Evolutionary conservation across 345 rosid genomes (phyloP), one percentile per base, ranked within the genome.

Genomic region (Xanthoceras sorbifolium): DNA sequence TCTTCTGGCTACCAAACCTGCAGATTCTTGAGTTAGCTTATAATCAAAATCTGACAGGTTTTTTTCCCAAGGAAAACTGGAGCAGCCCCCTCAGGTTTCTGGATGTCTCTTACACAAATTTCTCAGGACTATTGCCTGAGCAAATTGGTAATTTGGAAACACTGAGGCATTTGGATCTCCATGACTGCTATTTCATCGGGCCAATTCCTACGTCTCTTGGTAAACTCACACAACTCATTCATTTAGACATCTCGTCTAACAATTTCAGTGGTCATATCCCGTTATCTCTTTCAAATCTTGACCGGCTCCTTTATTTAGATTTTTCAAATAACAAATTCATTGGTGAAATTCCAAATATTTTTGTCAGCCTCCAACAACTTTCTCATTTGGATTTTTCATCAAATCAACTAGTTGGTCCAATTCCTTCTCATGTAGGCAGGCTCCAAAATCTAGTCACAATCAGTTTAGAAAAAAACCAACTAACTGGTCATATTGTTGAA

Each of bases 241-340:
- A 0, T 11, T 63, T 85, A 20, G 57, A 29, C 38, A 65, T 87
- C 12, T 20, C 23, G 0, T 0, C 3, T 0, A 77, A 77, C 64
- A 54, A 36, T 36, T 66, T 85, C 40, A 65, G 0, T 6, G 86
- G 87, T 67, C 32, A 23, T 2, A 26, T 84, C 20, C 85, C 82
- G 6, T 68, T 55, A 2, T 74, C 69, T 1, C 18, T 74, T 11
- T 60, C 71, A 9, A 74, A 65, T 15, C 34, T 68, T 4, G 10
- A 60, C 9, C 54, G 67, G 3, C 81, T 18, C 36, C 28, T 4
- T 10, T 28, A 6, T 10, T 28, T 34, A 34, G 46, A 64, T 9
- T 34, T 64, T 31, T 32, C 9, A 18, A 17, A 5, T 32, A 46
- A 68, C 28, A 44, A 44, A 12, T 46, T 44, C 6, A 17, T 26